phyloP scores from a whole-genome alignment of 2,329 filamentous ascomycete species.

The Claviceps monticola region DNA sequence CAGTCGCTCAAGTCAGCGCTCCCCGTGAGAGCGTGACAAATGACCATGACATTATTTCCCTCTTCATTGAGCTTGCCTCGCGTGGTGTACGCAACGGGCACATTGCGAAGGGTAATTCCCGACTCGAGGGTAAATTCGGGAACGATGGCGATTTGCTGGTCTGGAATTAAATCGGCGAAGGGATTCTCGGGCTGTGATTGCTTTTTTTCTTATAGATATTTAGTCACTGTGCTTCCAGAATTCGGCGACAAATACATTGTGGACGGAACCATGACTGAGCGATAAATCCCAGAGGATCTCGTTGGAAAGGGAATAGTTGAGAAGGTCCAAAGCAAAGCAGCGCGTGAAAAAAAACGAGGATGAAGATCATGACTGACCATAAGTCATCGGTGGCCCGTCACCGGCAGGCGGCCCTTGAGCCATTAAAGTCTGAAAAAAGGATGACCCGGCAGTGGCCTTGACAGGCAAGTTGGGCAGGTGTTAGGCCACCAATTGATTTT shows the following conservation, averaged over 20 bases:
- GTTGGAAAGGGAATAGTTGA: background rate
- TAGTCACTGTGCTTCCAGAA: slow-evolving; percentile 35
- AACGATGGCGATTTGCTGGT: slow-evolving; percentile 76
- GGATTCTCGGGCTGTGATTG: slow-evolving; percentile 77
- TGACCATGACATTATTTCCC: slow-evolving; percentile 56
- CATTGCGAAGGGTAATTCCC: slow-evolving; percentile 67
- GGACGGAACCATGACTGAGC: background rate
- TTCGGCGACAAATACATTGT: background rate
- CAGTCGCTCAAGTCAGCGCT: slow-evolving; percentile 76
- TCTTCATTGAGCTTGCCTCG: slow-evolving; percentile 44
- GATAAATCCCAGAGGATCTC: background rate
- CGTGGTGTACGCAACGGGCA: slow-evolving; percentile 55
- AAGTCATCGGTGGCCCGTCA: slow-evolving; percentile 11
- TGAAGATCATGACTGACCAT: slow-evolving; percentile 15
- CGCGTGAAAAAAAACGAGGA: background rate
- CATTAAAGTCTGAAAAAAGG: slow-evolving; percentile 9
- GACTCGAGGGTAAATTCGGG: slow-evolving; percentile 90
- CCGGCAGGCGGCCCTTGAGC: slow-evolving; percentile 10
- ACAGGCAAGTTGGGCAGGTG: background rate
- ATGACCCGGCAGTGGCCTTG: background rate
- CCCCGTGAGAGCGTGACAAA: slow-evolving; percentile 75
- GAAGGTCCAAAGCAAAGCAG: background rate
- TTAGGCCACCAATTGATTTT: too few species aligned
- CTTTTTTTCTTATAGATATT: slow-evolving; percentile 53
- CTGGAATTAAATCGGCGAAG: slow-evolving; percentile 70